These are phyloP conservation scores for Vitis hybrid DNA, from an alignment of 177 flowering plant genomes.

Conservation along the genomic window DNA sequence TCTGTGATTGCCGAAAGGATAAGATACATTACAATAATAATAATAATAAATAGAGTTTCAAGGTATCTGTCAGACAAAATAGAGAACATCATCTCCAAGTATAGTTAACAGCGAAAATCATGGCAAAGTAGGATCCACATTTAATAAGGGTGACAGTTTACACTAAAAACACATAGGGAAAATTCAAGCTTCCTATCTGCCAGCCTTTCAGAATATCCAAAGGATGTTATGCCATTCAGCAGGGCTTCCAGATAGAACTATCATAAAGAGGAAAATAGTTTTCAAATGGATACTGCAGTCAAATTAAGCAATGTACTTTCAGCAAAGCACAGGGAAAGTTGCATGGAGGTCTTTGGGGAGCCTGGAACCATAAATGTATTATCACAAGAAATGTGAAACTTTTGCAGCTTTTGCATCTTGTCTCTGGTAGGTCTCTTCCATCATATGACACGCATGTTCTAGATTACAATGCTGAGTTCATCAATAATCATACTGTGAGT, in stretches of 20 bases:
- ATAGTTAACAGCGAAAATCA: neutral
- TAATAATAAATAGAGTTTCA: neutral
- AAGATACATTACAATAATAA: neutral
- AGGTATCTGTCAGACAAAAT: neutral
- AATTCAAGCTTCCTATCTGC: neutral
- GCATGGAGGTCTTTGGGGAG: neutral
- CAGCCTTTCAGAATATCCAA: neutral
- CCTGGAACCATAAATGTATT: neutral
- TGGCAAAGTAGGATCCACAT: neutral
- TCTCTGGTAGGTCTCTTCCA: neutral
- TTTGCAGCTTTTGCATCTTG: neutral
- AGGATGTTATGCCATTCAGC: neutral
- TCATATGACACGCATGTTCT: too few species aligned
- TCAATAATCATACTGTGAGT: too few species aligned
- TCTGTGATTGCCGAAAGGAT: constrained; percentile 43
- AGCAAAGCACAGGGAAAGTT: neutral
- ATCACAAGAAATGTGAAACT: neutral
- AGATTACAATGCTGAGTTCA: too few species aligned
- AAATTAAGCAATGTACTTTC: neutral
- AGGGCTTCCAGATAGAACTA: neutral
- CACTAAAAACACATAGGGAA: neutral
- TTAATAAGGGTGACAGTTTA: too few species aligned
- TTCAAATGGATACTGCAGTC: neutral
- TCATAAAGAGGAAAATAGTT: neutral
- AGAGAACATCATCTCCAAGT: neutral